Conservation (phyloP, 257 asterid species). For the Fraxinus pennsylvanica region DNA sequence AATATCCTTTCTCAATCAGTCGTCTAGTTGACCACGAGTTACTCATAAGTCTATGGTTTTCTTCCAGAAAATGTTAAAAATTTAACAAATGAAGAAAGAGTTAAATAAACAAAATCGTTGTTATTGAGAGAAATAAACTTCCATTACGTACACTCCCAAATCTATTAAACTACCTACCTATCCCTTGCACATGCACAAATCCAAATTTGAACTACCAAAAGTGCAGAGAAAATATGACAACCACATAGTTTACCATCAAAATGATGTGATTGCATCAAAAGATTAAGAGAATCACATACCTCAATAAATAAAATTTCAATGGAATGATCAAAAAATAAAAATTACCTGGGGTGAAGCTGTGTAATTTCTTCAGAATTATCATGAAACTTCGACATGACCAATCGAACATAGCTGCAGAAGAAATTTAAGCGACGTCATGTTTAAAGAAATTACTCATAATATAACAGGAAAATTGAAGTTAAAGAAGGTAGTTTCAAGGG, state of each 20-base stretch:
- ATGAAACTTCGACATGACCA: conserved; percentile 75
- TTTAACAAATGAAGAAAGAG: background rate
- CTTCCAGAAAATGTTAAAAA: background rate
- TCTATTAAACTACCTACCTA: background rate
- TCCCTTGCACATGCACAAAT: background rate
- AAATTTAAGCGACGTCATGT: conserved; percentile 11
- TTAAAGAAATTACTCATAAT: background rate
- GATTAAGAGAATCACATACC: background rate
- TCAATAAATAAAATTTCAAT: background rate
- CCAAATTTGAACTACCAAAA: background rate
- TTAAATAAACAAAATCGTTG: background rate
- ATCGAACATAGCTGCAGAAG: conserved; percentile 73
- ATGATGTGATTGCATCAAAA: background rate
- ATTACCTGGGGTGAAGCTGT: conserved; percentile 83
- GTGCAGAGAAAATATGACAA: background rate
- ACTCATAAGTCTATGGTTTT: background rate
- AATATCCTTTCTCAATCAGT: background rate
- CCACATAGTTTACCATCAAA: background rate
- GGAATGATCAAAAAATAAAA: conserved; percentile 10
- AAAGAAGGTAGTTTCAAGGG: background rate
- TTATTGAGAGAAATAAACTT: background rate
- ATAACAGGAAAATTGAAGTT: background rate
- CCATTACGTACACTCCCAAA: background rate
- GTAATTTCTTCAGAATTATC: conserved; percentile 50
- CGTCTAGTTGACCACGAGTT: background rate